Evolutionary conservation across 2,329 filamentous ascomycete species (phyloP).

Genomic region (Fusarium sp.): DNA sequence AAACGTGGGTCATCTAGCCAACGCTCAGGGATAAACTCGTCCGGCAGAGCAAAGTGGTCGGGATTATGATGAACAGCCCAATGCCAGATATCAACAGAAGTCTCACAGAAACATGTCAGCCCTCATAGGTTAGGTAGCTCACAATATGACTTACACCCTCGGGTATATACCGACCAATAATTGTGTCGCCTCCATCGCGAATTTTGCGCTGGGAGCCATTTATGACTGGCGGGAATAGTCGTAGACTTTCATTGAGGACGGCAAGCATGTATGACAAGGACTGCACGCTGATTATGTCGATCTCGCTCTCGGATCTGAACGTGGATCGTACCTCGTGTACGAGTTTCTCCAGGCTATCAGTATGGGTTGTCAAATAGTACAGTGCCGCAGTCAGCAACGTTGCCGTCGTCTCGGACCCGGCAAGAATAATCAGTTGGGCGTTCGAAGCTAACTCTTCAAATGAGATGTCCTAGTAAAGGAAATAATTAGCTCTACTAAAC

Average conservation of each 20-base stretch:
- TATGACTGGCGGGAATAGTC: constrained; percentile 48
- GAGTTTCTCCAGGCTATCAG: constrained; percentile 45
- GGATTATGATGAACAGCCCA: constrained; percentile 28
- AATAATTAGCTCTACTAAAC: not conserved
- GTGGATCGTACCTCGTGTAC: constrained; percentile 57
- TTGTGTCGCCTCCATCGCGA: constrained; percentile 51
- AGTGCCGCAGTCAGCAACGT: constrained; percentile 50
- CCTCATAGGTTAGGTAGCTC: too few relatives aligned
- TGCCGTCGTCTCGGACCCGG: constrained; percentile 56
- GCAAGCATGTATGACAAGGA: constrained; percentile 52
- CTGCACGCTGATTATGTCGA: constrained; percentile 48
- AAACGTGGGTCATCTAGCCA: constrained; percentile 51
- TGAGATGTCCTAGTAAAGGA: not conserved
- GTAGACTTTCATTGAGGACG: constrained; percentile 59
- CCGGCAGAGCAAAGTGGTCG: constrained; percentile 27
- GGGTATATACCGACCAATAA: constrained; percentile 49
- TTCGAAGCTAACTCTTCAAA: constrained; percentile 7
- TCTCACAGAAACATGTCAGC: not conserved
- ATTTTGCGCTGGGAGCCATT: constrained; percentile 37
- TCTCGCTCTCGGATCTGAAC: constrained; percentile 57
- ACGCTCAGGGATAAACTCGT: constrained; percentile 27
- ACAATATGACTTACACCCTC: constrained; percentile 45
- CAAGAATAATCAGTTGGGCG: constrained; percentile 45
- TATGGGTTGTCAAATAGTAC: constrained; percentile 51
- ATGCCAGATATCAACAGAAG: constrained; percentile 26